These are phyloP conservation scores for Lichtheimia ramosa DNA, from an alignment of 371 early-diverging fungal species.

Conservation along the genomic window DNA sequence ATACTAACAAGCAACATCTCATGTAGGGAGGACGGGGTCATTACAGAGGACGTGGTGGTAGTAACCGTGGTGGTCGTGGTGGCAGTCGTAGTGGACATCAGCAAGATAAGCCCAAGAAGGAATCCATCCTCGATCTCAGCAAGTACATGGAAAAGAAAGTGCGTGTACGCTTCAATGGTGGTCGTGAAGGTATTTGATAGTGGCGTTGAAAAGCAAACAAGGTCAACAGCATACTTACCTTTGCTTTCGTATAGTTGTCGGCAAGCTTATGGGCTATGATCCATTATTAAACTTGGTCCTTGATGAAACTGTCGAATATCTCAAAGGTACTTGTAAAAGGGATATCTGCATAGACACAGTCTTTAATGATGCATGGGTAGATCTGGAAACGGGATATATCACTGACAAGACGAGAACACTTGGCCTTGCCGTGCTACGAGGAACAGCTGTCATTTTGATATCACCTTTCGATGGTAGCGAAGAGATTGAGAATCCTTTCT, in stretches of 20 bases:
- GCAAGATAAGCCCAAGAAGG: conserved; percentile 73
- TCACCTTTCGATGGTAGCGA: conserved; percentile 91
- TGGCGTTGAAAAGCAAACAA: background rate
- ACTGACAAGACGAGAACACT: conserved; percentile 69
- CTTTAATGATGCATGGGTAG: conserved; percentile 30
- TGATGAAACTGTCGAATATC: conserved; percentile 85
- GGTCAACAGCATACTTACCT: background rate
- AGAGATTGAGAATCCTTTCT: conserved; percentile 91
- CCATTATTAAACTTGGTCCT: conserved; percentile 91
- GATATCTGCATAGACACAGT: background rate
- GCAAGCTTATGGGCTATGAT: conserved; percentile 91
- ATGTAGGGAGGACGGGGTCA: conserved; percentile 43
- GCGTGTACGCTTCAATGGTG: conserved; percentile 90
- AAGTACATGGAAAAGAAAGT: conserved; percentile 93
- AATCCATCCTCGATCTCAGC: conserved; percentile 87
- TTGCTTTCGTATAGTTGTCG: conserved; percentile 64
- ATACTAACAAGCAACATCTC: background rate
- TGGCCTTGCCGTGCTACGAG: conserved; percentile 90
- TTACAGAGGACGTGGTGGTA: conserved; percentile 9
- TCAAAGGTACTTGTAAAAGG: conserved; percentile 58
- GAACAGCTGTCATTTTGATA: conserved; percentile 86
- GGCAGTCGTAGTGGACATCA: conserved; percentile 7
- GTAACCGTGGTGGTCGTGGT: background rate
- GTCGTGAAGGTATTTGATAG: conserved; percentile 81
- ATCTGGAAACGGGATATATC: conserved; percentile 68